Evolutionary conservation across 768 basidiomycete species (phyloP), one percentile per base, ranked within the genome.

Genomic region (Rickenella mellea): DNA sequence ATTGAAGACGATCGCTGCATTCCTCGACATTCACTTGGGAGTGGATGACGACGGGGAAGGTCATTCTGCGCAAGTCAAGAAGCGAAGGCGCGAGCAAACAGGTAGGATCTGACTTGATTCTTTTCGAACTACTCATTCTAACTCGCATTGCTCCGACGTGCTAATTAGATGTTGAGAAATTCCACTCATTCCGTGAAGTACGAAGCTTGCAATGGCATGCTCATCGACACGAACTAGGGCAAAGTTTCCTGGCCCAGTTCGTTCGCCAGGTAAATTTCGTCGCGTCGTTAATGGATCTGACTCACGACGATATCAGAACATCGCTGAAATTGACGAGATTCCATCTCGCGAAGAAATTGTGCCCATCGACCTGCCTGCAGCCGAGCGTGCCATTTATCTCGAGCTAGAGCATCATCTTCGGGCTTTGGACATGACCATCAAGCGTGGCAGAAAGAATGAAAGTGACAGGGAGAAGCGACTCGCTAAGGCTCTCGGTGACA

Each of bases 291-390:
- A 10, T 11, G 6, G 20, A 10, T 11, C 44, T 51, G 14, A 47
- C 25, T 47, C 21, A 7, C 20, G 17, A 9, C 37, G 25, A 14
- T 24, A 50, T 44, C 51, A 96, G 83, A 96, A 96, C 54, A 80
- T 93, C 39, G 91, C 93, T 7, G 93, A 97, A 63, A 97, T 96
- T 43, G 91, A 92, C 46, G 93, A 97, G 62, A 97, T 97, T 43
- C 84, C 85, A 1, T 88, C 80, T 64, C 71, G 71, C 0, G 73
- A 70, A 45, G 67, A 83, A 43, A 62, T 80, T 22, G 69, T 80
- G 50, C 65, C 68, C 21, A 76, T 94, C 20, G 62, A 73, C 31
- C 78, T 94, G 7, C 92, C 93, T 10, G 90, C 92, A 5, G 89
- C 93, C 0, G 93, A 96, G 60, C 84, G 86, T 6, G 88, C 91